phyloP scores from a whole-genome alignment of 129 eudicot species.

The carrot (Daucus carota) region DH1_v3.0 NC_030388.2:19689001-19689500 shows the following conservation, averaged over 20 bases:
- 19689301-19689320: conserved; percentile 27
- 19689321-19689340: neutral
- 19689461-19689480: conserved; percentile 71
- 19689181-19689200: conserved; percentile 35
- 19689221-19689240: conserved; percentile 18
- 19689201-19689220: conserved; percentile 34
- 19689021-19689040: neutral
- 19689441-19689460: conserved; percentile 42
- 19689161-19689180: conserved; percentile 37
- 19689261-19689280: conserved; percentile 34
- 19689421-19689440: conserved; percentile 55
- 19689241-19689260: conserved; percentile 23
- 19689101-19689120: conserved; percentile 26
- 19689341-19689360: neutral
- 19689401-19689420: conserved; percentile 60
- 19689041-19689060: too few species aligned
- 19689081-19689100: too few species aligned
- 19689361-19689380: neutral
- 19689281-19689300: conserved; percentile 36
- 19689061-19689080: too few species aligned
- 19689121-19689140: conserved; percentile 54
- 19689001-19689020: too few species aligned
- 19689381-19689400: conserved; percentile 49
- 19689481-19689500: conserved; percentile 51
- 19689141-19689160: conserved; percentile 43